Evolutionary conservation across 805 yeast species (phyloP).

Genomic region (Hanseniaspora vineae): DNA sequence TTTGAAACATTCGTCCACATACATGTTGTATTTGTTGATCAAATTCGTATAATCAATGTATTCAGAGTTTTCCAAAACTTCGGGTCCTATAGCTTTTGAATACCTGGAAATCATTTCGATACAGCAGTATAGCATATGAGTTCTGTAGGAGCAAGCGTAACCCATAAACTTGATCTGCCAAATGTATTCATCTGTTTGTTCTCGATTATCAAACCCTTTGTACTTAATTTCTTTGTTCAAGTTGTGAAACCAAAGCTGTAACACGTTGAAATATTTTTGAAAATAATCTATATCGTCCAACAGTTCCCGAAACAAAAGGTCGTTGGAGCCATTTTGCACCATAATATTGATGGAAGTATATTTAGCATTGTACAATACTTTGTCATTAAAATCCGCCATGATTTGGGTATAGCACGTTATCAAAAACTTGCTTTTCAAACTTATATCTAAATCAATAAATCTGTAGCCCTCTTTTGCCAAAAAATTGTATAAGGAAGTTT

Average conservation of each 20-base stretch:
- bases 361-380: not conserved
- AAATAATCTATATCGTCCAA: not conserved
- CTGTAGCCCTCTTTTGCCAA: not conserved
- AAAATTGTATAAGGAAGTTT: not conserved
- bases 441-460: not conserved
- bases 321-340: not conserved
- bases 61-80: not conserved
- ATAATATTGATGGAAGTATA: not conserved
- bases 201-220: not conserved
- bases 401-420: not conserved
- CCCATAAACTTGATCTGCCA: not conserved
- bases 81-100: not conserved
- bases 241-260: not conserved
- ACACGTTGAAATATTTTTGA: not conserved
- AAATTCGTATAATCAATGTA: not conserved
- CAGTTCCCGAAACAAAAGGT: not conserved
- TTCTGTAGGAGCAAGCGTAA: not conserved
- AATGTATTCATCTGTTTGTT: not conserved
- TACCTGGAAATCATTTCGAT: not conserved
- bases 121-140: not conserved
- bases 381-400: not conserved
- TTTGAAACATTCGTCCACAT: not conserved
- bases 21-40: not conserved
- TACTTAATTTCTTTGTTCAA: not conserved
- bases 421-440: not conserved